Base-by-base conservation (phyloP, 1,139 yeast genomes). In the Kodamaea derodonti region DNA sequence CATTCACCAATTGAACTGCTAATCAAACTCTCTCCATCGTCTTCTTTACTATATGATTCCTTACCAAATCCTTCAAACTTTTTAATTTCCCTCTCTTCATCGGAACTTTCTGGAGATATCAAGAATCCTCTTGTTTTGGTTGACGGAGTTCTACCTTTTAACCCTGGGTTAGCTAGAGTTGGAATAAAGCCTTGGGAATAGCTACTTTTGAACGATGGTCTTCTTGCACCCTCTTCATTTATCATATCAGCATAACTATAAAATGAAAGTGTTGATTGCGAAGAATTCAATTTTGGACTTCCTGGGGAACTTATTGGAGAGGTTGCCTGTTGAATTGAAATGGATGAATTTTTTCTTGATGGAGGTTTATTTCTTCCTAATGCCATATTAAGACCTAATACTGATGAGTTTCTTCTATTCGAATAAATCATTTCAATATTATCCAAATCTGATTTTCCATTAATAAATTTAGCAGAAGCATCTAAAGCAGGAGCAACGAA, bases 401-500 rank as follows among this genome's bases (percentile, higher is more conserved):
- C 81, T 26, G 77, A 71, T 1, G 85, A 76, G 37, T 79, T 73
- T 45, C 90, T 71, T 48, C 90, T 70, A 33, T 61, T 58, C 25
- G 80, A 69, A 56, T 73, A 80, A 25, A 84, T 74, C 67, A 84
- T 76, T 44, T 84, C 92, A 15, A 84, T 77, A 39, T 76, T 73
- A 48, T 80, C 83, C 42, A 83, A 68, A 48, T 80, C 75, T 11
- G 83, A 66, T 29, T 72, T 62, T 47, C 78, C 80, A 28, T 72
- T 71, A 33, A 84, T 67, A 24, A 82, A 70, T 31, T 78, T 70
- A 3, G 92, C 76, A 17, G 90, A 74, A 8, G 90, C 90, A 51
- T 85, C 95, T 51, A 87, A 66, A 8, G 88, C 88, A 2, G 95
- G 88, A 1, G 95, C 88, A 33, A 85, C 84, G 47, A 67, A 78